phyloP scores from a whole-genome alignment of 2,329 filamentous ascomycete genomes.

The Aspergillus viridinutans region DNA sequence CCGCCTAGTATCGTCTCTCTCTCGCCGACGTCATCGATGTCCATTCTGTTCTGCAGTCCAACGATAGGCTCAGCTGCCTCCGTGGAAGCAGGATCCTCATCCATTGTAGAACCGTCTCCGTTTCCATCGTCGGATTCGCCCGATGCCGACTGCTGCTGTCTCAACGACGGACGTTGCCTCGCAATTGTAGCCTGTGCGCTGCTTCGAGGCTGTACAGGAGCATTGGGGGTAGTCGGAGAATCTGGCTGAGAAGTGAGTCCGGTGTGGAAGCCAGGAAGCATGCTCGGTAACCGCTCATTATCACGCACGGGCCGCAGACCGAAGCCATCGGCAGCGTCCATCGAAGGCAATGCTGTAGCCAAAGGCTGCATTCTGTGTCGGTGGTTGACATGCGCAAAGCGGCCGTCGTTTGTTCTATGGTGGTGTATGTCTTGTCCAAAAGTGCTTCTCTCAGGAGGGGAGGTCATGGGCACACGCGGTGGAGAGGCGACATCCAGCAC shows the following conservation, averaged over 20 bases:
- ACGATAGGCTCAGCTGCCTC: constrained; percentile 64
- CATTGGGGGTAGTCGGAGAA: constrained; percentile 80
- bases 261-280: constrained; percentile 65
- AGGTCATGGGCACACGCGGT: constrained; percentile 61
- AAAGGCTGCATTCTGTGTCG: constrained; percentile 61
- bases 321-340: constrained; percentile 68
- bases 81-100: constrained; percentile 54
- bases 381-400: constrained; percentile 44
- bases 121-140: constrained; percentile 83
- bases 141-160: constrained; percentile 82
- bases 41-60: constrained; percentile 76
- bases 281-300: constrained; percentile 76
- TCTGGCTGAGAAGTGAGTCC: constrained; percentile 83
- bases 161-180: constrained; percentile 74
- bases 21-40: constrained; percentile 83
- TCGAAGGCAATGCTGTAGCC: constrained; percentile 61
- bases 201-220: constrained; percentile 57
- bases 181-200: constrained; percentile 53
- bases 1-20: constrained; percentile 71
- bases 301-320: constrained; percentile 73
- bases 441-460: constrained; percentile 66
- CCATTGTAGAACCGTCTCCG: constrained; percentile 73
- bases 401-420: constrained; percentile 42
- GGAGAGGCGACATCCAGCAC: constrained; percentile 60
- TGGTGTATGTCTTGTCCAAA: constrained; percentile 54